phyloP scores from a whole-genome alignment of 768 basidiomycete species.

The Hericium erinaceus region DNA sequence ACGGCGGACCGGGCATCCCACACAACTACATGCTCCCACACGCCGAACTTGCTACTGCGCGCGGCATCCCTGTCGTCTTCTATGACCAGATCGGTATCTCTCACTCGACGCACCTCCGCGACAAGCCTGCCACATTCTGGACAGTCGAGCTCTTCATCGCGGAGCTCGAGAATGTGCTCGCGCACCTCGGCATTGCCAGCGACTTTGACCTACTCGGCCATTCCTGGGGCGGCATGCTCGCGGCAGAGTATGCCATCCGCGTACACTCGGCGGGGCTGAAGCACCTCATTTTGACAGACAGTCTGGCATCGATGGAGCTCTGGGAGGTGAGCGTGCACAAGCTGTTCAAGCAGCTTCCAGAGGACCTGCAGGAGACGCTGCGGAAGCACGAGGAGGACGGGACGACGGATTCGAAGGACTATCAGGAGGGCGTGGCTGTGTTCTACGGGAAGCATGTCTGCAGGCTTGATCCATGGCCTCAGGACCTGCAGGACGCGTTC shows the following conservation, averaged over 20 bases:
- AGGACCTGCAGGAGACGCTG: slow-evolving; percentile 31
- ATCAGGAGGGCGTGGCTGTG: slow-evolving; percentile 30
- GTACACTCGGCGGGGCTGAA: slow-evolving; percentile 36
- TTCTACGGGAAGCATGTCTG: slow-evolving; percentile 38
- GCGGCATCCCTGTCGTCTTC: slow-evolving; percentile 37
- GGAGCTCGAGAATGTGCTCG: slow-evolving; percentile 42
- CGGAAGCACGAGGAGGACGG: slow-evolving; percentile 36
- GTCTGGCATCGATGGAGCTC: slow-evolving; percentile 35
- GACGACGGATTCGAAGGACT: slow-evolving; percentile 35
- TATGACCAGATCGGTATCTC: slow-evolving; percentile 48
- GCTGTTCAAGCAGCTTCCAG: slow-evolving; percentile 29
- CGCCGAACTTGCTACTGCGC: slow-evolving; percentile 27
- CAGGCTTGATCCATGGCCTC: slow-evolving; percentile 35
- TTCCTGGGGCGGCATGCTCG: slow-evolving; percentile 52
- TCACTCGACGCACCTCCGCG: slow-evolving; percentile 35
- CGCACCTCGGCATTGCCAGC: slow-evolving; percentile 29
- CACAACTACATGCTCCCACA: slow-evolving; percentile 32
- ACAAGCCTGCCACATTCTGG: slow-evolving; percentile 32
- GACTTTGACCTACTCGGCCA: slow-evolving; percentile 43
- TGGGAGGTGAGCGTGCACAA: slow-evolving; percentile 27
- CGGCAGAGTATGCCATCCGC: slow-evolving; percentile 28
- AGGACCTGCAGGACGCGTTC: slow-evolving; percentile 26
- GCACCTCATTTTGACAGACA: slow-evolving; percentile 35
- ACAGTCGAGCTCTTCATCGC: slow-evolving; percentile 41
- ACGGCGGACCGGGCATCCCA: slow-evolving; percentile 45